Evolutionary conservation across 129 eudicot species (phyloP).

Genomic region (Scalesia atractyloides): DNA sequence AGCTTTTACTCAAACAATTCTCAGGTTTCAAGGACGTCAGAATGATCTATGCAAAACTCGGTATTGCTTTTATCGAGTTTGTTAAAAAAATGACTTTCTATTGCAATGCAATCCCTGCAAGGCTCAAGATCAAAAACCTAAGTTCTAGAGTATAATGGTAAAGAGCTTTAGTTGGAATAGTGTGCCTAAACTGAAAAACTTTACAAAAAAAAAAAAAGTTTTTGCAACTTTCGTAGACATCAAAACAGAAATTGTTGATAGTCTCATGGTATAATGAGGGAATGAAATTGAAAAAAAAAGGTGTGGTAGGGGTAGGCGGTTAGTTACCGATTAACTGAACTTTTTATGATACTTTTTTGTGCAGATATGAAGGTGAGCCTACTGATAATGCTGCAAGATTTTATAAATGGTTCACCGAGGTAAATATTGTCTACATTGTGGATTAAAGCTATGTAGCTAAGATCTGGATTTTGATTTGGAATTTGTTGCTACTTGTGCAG

Average conservation of each 20-base stretch:
- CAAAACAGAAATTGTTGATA: background rate
- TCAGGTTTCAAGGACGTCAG: too few relatives aligned
- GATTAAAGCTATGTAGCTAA: slow-evolving; percentile 8
- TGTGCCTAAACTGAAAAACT: too few relatives aligned
- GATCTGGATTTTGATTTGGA: slow-evolving; percentile 11
- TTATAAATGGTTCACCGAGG: slow-evolving; percentile 93
- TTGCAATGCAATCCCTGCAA: too few relatives aligned
- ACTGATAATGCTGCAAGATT: slow-evolving; percentile 97
- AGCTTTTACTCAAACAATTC: too few relatives aligned
- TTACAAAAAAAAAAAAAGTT: too few relatives aligned
- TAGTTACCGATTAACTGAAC: slow-evolving; percentile 11
- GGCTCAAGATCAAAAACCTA: too few relatives aligned
- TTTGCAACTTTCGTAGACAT: background rate
- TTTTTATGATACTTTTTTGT: slow-evolving; percentile 20
- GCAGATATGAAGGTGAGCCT: slow-evolving; percentile 98
- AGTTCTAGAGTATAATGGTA: too few relatives aligned
- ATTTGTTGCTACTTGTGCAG: slow-evolving; percentile 28
- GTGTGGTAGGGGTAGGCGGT: slow-evolving; percentile 5
- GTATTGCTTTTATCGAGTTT: too few relatives aligned
- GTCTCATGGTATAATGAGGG: slow-evolving; percentile 2
- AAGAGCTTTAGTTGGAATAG: too few relatives aligned
- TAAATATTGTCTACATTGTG: slow-evolving; percentile 25
- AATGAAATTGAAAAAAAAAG: background rate
- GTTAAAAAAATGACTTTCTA: too few relatives aligned
- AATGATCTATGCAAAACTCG: too few relatives aligned